phyloP scores from a whole-genome alignment of 495 filamentous ascomycete genomes.

The Friedmanniomyces simplex region DNA sequence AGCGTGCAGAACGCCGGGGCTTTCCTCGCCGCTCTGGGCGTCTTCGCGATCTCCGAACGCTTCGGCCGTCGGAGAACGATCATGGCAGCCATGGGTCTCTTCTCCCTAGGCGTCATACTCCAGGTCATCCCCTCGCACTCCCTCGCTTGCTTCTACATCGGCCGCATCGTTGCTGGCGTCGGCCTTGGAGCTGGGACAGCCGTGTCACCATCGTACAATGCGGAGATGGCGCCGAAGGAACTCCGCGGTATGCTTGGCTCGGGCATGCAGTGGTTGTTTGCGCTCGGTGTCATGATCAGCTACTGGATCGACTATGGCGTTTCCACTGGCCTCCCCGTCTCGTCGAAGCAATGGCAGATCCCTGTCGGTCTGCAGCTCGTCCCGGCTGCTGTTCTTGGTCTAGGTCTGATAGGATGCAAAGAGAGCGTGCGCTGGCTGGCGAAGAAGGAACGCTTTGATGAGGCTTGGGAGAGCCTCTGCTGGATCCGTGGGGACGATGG shows the following conservation, averaged over 20 bases:
- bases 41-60: conserved; percentile 9
- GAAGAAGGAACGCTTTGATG: conserved; percentile 15
- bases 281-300: conserved; percentile 5
- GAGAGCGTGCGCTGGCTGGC: conserved; percentile 20
- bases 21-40: conserved; percentile 11
- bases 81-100: conserved; percentile 6
- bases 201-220: conserved; percentile 16
- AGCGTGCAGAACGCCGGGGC: conserved; percentile 13
- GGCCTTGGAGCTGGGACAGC: conserved; percentile 18
- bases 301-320: conserved; percentile 20
- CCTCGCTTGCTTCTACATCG: conserved; percentile 23
- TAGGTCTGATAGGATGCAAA: conserved; percentile 9
- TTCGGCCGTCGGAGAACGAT: conserved; percentile 16
- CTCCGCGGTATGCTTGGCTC: conserved; percentile 20
- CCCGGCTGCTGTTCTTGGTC: conserved; percentile 10
- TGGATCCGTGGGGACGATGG: conserved; percentile 28
- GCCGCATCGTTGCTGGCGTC: conserved; percentile 19
- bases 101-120: conserved; percentile 20
- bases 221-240: conserved; percentile 22
- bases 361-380: conserved; percentile 22
- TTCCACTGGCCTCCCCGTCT: background rate
- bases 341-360: conserved; percentile 22
- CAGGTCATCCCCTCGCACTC: conserved; percentile 27
- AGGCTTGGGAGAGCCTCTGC: conserved; percentile 16
- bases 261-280: conserved; percentile 17